Percentiles rank a stretch among this genome's conserved stretches.
Evolutionary conservation across 208 protist species (phyloP).

Genomic region (Leishmania guyanensis): DNA sequence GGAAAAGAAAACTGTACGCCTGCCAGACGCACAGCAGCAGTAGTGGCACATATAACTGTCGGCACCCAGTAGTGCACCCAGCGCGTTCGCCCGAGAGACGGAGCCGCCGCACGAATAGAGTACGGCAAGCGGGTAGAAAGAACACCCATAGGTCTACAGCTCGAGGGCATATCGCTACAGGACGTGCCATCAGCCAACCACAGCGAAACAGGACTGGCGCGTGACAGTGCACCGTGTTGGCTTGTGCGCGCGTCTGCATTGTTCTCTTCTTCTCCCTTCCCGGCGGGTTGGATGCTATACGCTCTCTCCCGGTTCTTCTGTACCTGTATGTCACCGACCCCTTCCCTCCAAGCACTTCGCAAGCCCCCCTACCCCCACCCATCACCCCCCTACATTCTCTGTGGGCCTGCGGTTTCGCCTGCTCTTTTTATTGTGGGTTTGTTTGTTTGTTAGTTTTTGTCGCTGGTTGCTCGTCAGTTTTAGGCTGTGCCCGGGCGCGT

Average conservation of each 20-base stretch:
- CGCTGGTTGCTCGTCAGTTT: neutral
- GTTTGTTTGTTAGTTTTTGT: neutral
- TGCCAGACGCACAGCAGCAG: neutral
- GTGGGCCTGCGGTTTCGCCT: neutral
- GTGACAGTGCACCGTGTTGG: neutral
- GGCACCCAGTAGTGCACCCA: neutral
- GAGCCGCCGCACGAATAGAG: neutral
- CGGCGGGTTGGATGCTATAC: neutral
- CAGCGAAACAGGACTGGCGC: neutral
- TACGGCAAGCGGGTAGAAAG: neutral
- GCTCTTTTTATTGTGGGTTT: neutral
- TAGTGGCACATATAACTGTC: neutral
- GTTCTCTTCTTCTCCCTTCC: neutral
- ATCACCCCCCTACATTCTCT: too few species aligned
- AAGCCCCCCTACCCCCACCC: neutral
- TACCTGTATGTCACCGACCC: neutral
- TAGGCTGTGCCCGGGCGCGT: neutral
- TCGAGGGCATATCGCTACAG: neutral
- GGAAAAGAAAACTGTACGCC: neutral
- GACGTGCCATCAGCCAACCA: neutral
- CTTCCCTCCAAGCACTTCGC: neutral
- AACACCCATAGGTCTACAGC: neutral
- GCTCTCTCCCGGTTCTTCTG: neutral
- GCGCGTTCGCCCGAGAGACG: neutral
- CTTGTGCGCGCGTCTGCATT: neutral